phyloP scores from a whole-genome alignment of 352 stramenopile species.

The Hyaloperonospora arabidopsidis region DNA sequence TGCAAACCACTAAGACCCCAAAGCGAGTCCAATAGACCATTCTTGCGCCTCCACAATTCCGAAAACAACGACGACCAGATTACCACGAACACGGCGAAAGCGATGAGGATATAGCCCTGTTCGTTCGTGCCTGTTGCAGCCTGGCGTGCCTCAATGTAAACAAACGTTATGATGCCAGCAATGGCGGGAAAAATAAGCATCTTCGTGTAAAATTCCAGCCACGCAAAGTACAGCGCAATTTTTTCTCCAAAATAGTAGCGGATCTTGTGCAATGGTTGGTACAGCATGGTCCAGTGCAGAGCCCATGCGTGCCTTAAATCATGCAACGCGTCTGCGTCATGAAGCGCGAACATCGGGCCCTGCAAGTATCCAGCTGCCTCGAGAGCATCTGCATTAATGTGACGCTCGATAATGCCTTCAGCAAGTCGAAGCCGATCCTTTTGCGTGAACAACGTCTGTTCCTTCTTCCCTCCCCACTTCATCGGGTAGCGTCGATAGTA shows the following conservation, averaged over 20 bases:
- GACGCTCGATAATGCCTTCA: slow-evolving; percentile 57
- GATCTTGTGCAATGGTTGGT: slow-evolving; percentile 84
- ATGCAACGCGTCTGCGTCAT: slow-evolving; percentile 60
- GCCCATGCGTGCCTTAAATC: slow-evolving; percentile 75
- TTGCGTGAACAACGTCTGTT: slow-evolving; percentile 73
- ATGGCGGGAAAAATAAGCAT: slow-evolving; percentile 81
- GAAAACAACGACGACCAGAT: slow-evolving; percentile 85
- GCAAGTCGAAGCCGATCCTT: slow-evolving; percentile 76
- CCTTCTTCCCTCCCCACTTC: slow-evolving; percentile 54
- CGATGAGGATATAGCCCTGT: slow-evolving; percentile 64
- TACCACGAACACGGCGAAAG: slow-evolving; percentile 78
- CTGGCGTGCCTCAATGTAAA: slow-evolving; percentile 41
- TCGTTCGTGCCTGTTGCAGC: slow-evolving; percentile 35
- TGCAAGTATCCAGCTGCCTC: slow-evolving; percentile 45
- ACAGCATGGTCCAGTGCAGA: slow-evolving; percentile 61
- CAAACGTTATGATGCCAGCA: slow-evolving; percentile 70
- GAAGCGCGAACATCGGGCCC: slow-evolving; percentile 81
- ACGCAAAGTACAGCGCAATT: slow-evolving; percentile 88
- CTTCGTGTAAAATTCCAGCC: slow-evolving; percentile 90
- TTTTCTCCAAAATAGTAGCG: slow-evolving; percentile 89
- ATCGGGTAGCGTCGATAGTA: slow-evolving; percentile 79
- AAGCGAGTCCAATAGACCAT: slow-evolving; percentile 68
- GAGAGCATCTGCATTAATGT: slow-evolving; percentile 70
- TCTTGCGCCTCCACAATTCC: slow-evolving; percentile 86
- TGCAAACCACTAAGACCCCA: slow-evolving; percentile 82